Evolutionary conservation across 2,329 filamentous ascomycete species (phyloP).

Genomic region (Colletotrichum filicis): DNA sequence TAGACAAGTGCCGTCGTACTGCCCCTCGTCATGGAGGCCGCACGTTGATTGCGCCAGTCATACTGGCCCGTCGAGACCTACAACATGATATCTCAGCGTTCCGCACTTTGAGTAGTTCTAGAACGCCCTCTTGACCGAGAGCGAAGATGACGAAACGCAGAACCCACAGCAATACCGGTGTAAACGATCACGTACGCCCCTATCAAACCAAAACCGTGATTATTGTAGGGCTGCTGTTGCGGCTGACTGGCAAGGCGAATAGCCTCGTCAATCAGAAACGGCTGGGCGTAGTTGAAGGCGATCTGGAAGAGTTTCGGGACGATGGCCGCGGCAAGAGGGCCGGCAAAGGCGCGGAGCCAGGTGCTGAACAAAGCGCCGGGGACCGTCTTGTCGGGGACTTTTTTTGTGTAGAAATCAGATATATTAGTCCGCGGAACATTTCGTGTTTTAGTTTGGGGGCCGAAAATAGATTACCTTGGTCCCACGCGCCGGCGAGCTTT

Average conservation of each 20-base stretch:
- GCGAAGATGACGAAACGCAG: background rate
- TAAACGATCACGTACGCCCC: slow-evolving; percentile 43
- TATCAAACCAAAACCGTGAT: slow-evolving; percentile 41
- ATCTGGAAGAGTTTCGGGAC: slow-evolving; percentile 38
- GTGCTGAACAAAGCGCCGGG: slow-evolving; percentile 33
- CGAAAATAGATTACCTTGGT: slow-evolving; percentile 29
- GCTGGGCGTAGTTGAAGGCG: slow-evolving; percentile 41
- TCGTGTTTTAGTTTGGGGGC: background rate
- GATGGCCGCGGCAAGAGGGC: slow-evolving; percentile 17
- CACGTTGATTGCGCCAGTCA: slow-evolving; percentile 39
- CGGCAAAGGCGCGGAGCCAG: slow-evolving; percentile 31
- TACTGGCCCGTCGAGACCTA: slow-evolving; percentile 40
- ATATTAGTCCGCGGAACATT: slow-evolving; percentile 21
- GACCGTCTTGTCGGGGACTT: slow-evolving; percentile 36
- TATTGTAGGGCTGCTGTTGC: slow-evolving; percentile 36
- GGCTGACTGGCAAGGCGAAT: slow-evolving; percentile 36
- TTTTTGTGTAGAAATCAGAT: background rate
- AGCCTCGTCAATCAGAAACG: slow-evolving; percentile 40
- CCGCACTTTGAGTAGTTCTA: background rate
- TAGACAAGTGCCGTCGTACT: slow-evolving; percentile 41
- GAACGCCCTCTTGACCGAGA: background rate
- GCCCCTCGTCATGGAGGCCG: slow-evolving; percentile 41
- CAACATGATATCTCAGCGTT: background rate
- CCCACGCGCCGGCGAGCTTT: slow-evolving; percentile 37
- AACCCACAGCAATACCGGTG: slow-evolving; percentile 39